A percentile compares a stretch with the other conserved stretches of the same genome.
These are phyloP conservation scores for Macroventuria anomochaeta DNA, from an alignment of 2,329 filamentous ascomycete genomes.

Conservation along the genomic window DNA sequence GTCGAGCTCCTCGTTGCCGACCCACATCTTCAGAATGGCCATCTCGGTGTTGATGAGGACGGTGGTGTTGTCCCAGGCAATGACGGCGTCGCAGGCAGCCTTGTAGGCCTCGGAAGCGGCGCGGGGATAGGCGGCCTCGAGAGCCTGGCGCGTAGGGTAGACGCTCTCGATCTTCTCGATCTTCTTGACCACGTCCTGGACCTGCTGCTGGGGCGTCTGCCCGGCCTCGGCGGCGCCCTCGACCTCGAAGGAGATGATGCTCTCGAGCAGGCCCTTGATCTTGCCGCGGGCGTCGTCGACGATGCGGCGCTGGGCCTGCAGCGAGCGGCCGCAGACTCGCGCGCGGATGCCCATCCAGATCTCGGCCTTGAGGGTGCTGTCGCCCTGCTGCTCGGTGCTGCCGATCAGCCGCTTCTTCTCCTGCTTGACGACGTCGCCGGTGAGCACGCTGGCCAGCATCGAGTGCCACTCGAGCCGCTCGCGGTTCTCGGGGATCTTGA, in stretches of 20 bases:
- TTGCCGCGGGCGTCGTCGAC: slow-evolving; percentile 81
- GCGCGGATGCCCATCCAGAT: slow-evolving; percentile 90
- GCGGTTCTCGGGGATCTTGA: slow-evolving; percentile 84
- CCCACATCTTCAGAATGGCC: slow-evolving; percentile 90
- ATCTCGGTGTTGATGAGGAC: slow-evolving; percentile 95
- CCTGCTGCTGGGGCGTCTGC: slow-evolving; percentile 85
- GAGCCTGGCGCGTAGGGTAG: slow-evolving; percentile 79
- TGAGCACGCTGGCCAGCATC: slow-evolving; percentile 94
- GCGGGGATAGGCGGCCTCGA: slow-evolving; percentile 76
- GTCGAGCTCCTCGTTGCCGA: slow-evolving; percentile 93
- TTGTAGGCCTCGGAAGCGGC: slow-evolving; percentile 78
- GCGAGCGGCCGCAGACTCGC: slow-evolving; percentile 79
- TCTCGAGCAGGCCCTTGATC: slow-evolving; percentile 78
- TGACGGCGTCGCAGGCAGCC: slow-evolving; percentile 84
- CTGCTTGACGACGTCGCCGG: slow-evolving; percentile 94
- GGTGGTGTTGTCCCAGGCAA: slow-evolving; percentile 97
- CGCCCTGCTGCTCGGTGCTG: slow-evolving; percentile 74
- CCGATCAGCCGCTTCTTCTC: slow-evolving; percentile 96
- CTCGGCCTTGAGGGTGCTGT: slow-evolving; percentile 70
- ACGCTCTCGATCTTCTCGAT: slow-evolving; percentile 87
- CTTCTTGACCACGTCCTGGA: slow-evolving; percentile 85
- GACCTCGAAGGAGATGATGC: slow-evolving; percentile 91
- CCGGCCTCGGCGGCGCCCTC: slow-evolving; percentile 92
- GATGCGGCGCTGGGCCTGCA: slow-evolving; percentile 84
- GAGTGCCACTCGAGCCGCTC: slow-evolving; percentile 97